A percentile compares a stretch with the other conserved stretches of the same genome.
These are phyloP conservation scores for Penicillium desertorum DNA, from an alignment of 495 filamentous ascomycete genomes.

Conservation along the genomic window DNA sequence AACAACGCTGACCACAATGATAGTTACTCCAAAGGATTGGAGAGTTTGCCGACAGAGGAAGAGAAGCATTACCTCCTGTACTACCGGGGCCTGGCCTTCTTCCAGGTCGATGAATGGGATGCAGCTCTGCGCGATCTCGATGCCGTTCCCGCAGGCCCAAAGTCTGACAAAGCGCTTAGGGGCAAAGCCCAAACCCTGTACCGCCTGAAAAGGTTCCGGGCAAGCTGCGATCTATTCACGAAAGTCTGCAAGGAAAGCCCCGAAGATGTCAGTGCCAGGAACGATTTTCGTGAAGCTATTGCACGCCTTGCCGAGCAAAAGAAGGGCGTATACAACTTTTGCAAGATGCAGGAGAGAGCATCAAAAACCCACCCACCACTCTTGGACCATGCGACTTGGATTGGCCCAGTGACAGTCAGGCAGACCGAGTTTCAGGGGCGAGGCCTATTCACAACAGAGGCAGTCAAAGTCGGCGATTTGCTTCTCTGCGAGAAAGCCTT, in stretches of 20 bases:
- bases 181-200: constrained; percentile 48
- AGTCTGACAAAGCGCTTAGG: constrained; percentile 46
- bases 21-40: constrained; percentile 33
- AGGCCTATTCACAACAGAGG: constrained; percentile 49
- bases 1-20: not conserved
- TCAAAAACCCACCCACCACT: constrained; percentile 27
- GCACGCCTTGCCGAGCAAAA: constrained; percentile 16
- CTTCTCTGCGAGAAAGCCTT: constrained; percentile 59
- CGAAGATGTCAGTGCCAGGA: constrained; percentile 19
- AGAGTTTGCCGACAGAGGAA: constrained; percentile 13
- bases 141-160: not conserved
- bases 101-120: constrained; percentile 45
- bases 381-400: constrained; percentile 49
- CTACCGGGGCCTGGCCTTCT: constrained; percentile 45
- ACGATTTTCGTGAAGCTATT: constrained; percentile 11
- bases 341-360: constrained; percentile 33
- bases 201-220: constrained; percentile 36
- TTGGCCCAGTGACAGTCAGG: constrained; percentile 30
- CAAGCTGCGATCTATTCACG: constrained; percentile 28
- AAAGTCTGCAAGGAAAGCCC: constrained; percentile 27
- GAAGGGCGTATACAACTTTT: constrained; percentile 44
- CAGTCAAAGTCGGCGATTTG: constrained; percentile 51
- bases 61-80: constrained; percentile 23
- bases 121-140: constrained; percentile 41
- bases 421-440: constrained; percentile 29